Evolutionary conservation across 2,329 filamentous ascomycete genomes (phyloP), one percentile per base, ranked within the genome.

Genomic region (Alternaria solani): DNA sequence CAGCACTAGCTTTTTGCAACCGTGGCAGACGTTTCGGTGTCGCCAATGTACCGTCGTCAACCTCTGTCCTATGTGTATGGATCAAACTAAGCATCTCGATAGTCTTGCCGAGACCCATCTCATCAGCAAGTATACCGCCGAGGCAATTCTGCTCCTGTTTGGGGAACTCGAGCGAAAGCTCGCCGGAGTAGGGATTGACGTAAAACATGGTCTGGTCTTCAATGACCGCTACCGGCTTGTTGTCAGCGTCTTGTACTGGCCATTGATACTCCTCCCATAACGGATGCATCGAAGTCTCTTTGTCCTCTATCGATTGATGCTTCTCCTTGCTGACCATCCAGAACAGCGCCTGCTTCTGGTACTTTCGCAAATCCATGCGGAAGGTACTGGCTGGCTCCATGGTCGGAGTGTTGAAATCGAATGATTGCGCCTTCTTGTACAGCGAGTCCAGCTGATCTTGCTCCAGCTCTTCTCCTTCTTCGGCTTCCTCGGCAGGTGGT

Each of bases 251-350:
- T 74, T 94, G 93, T 0, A 83, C 82, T 0, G 95, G 95, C 93
- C 94, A 99, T 2, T 81, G 77, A 70, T 99, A 99, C 75, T 98
- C 92, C 79, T 99, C 95, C 95, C 95, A 99, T 0, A 99, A 79
- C 0, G 95, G 95, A 78, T 99, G 94, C 92, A 99, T 97, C 0
- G 93, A 97, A 4, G 84, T 83, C 70, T 94, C 89, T 55, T 88
- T 87, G 38, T 82, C 78, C 28, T 88, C 86, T 11, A 87, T 85
- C 66, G 88, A 89, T 63, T 91, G 86, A 64, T 96, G 88, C 70
- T 89, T 94, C 76, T 99, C 95, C 76, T 98, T 98, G 5, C 89
- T 86, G 64, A 98, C 84, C 93, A 99, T 97, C 95, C 95, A 99
- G 74, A 97, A 85, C 6, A 99, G 81, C 0, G 95, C 93, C 78